Conservation (phyloP, 106 monocot genomes). For the Dendrobium huoshanense region DNA sequence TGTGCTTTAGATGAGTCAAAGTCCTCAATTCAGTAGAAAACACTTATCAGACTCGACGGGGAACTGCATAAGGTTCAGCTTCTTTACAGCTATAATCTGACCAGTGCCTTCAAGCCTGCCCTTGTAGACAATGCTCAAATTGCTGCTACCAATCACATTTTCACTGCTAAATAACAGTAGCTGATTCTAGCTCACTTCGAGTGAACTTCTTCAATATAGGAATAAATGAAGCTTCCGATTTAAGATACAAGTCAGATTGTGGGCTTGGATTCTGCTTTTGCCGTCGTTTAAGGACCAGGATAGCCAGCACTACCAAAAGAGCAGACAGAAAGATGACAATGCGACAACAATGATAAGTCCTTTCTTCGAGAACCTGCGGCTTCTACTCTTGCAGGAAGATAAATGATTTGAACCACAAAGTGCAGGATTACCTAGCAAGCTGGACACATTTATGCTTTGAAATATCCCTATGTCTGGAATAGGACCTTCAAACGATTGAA, state of each 20-base stretch:
- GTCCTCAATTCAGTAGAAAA: slow-evolving; percentile 67
- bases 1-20: slow-evolving; percentile 58
- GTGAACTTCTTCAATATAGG: slow-evolving; percentile 63
- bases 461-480: slow-evolving; percentile 60
- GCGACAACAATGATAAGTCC: slow-evolving; percentile 20
- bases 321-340: slow-evolving; percentile 19
- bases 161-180: slow-evolving; percentile 53
- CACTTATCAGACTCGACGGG: slow-evolving; percentile 55
- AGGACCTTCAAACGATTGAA: slow-evolving; percentile 65
- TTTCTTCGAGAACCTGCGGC: slow-evolving; percentile 32
- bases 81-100: slow-evolving; percentile 60
- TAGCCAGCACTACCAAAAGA: slow-evolving; percentile 23
- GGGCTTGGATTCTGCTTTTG: slow-evolving; percentile 2
- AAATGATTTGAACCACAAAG: slow-evolving; percentile 67
- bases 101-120: slow-evolving; percentile 37
- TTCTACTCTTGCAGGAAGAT: slow-evolving; percentile 31
- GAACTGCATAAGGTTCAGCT: slow-evolving; percentile 58
- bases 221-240: slow-evolving; percentile 12
- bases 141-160: slow-evolving; percentile 72
- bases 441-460: slow-evolving; percentile 23
- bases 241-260: neutral
- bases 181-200: slow-evolving; percentile 32
- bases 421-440: slow-evolving; percentile 56
- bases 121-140: slow-evolving; percentile 77
- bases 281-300: slow-evolving; percentile 4